A percentile compares a stretch with the other conserved stretches of the same genome.
phyloP scores from a whole-genome alignment of 208 protist species.

The Leishmania gerbilli region DNA sequence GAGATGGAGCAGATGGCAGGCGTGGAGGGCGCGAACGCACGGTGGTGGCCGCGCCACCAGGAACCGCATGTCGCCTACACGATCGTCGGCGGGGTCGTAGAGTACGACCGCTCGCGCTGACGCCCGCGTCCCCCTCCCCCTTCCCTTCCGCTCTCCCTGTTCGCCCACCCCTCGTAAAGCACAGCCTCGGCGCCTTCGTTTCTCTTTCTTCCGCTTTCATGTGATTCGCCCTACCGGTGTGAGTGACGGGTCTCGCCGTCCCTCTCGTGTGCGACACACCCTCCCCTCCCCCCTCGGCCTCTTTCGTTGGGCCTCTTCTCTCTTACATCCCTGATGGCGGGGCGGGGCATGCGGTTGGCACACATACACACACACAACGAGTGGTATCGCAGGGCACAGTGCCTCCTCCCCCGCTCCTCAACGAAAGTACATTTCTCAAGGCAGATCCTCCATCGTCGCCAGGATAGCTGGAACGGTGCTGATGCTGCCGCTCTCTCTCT shows the following conservation, averaged over 20 bases:
- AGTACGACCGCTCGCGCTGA: slow-evolving; percentile 40
- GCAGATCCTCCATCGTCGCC: not conserved
- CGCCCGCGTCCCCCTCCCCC: not conserved
- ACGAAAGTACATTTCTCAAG: not conserved
- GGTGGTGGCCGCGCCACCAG: slow-evolving; percentile 43
- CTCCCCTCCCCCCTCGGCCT: not conserved
- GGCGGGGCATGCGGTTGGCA: no score
- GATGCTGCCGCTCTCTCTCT: not conserved
- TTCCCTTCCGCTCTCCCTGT: not conserved
- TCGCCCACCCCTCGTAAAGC: not conserved
- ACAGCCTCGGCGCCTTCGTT: not conserved
- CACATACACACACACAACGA: not conserved
- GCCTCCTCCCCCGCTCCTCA: not conserved
- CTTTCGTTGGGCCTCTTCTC: not conserved
- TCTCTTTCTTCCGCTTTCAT: not conserved
- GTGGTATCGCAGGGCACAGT: not conserved
- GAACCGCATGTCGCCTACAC: slow-evolving; percentile 50
- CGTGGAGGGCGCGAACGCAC: slow-evolving; percentile 21
- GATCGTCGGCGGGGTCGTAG: slow-evolving; percentile 53
- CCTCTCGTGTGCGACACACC: not conserved
- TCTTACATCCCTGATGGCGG: not conserved
- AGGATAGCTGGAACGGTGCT: no score
- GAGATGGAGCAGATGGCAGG: slow-evolving; percentile 25
- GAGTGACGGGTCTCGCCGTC: not conserved
- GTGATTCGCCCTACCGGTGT: not conserved